Evolutionary conservation across 2,329 filamentous ascomycete genomes (phyloP).

Genomic region (Trichoderma simmonsii): DNA sequence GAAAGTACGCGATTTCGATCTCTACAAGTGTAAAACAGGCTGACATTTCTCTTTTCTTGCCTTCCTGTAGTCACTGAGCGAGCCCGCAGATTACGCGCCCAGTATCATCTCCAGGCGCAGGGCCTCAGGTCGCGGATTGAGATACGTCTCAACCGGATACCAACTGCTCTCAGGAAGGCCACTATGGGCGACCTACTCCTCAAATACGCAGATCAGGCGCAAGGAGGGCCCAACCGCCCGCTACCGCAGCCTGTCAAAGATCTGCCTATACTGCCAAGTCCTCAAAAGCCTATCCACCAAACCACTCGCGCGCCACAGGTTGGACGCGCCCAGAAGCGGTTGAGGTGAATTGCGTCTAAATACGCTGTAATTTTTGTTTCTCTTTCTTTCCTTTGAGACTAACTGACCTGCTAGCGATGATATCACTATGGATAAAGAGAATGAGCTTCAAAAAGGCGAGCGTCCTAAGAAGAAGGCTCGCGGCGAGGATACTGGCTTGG

Average conservation of each 20-base stretch:
- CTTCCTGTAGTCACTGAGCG: conserved; percentile 70
- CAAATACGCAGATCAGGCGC: conserved; percentile 46
- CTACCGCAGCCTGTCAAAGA: conserved; percentile 54
- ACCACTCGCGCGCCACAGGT: conserved; percentile 22
- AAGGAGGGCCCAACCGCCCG: conserved; percentile 24
- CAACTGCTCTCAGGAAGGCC: conserved; percentile 69
- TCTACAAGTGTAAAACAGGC: conserved; percentile 8
- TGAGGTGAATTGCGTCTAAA: conserved; percentile 44
- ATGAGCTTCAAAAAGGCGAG: conserved; percentile 55
- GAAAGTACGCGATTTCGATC: conserved; percentile 61
- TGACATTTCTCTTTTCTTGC: conserved; percentile 10
- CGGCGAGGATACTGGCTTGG: conserved; percentile 38
- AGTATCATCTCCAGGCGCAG: conserved; percentile 85
- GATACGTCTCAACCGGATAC: conserved; percentile 90
- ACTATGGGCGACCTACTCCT: conserved; percentile 77
- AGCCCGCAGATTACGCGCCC: conserved; percentile 80
- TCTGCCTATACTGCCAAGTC: conserved; percentile 33
- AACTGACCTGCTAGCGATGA: conserved; percentile 51
- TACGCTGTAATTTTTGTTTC: conserved; percentile 1
- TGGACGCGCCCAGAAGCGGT: conserved; percentile 43
- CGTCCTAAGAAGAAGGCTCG: conserved; percentile 68
- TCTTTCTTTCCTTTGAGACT: conserved; percentile 15
- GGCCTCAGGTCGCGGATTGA: conserved; percentile 83
- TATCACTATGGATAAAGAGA: conserved; percentile 73
- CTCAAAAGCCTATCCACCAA: conserved; percentile 35